Evolutionary conservation across 495 filamentous ascomycete species (phyloP), one percentile per base, ranked within the genome.

Genomic region (Daldinia concentrica): DNA sequence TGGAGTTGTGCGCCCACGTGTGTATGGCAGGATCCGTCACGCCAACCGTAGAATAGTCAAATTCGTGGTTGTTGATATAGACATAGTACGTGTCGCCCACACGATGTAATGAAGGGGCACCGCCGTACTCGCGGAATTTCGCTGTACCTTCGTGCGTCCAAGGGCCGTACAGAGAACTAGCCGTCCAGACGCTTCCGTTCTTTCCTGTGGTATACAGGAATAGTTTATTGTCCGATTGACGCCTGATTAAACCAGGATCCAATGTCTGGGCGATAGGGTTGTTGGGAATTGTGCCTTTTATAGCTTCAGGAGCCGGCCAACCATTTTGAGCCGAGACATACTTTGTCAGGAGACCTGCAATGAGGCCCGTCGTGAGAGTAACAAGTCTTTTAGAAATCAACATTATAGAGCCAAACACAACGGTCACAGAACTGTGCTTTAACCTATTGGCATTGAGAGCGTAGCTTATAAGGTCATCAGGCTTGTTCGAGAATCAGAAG

Each of bases 91-190:
- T 81, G 15, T 79, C 76, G 37, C 81, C 82, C 1, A 89, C 76
- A 30, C 84, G 79, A 61, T 82, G 74, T 22, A 91, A 84, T 71
- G 90, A 88, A 0, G 90, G 90, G 3, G 90, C 90, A 87, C 90
- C 78, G 15, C 67, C 67, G 24, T 85, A 85, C 6, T 86, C 86
- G 29, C 66, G 70, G 1, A 86, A 82, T 29, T 91, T 72, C 0
- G 83, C 87, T 14, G 79, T 72, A 11, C 90, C 89, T 15, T 79
- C 67, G 59, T 83, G 81, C 0, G 74, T 85, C 91, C 90, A 93
- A 2, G 90, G 88, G 1, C 90, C 90, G 34, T 69, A 54, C 14
- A 69, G 17, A 8, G 67, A 69, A 27, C 58, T 24, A 4, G 67
- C 67, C 54, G 67, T 69, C 67, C 67, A 69, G 30, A 69, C 41